Evolutionary conservation across 2,329 filamentous ascomycete species (phyloP), one percentile per base, ranked within the genome.

Genomic region (Alternaria hordeiaustralica): DNA sequence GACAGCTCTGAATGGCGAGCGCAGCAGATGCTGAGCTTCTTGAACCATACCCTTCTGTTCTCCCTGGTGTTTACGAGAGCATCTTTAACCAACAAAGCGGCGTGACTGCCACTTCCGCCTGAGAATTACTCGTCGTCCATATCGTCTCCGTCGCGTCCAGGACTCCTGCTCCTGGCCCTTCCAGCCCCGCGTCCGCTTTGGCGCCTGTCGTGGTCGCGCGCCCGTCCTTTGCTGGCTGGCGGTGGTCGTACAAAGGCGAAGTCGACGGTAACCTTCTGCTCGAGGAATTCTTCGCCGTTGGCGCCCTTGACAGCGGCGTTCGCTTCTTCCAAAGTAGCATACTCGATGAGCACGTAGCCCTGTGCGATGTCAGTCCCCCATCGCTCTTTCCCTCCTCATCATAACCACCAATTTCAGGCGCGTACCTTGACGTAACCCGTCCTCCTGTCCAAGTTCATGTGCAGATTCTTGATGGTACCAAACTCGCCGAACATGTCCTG

Each of bases 341-440:
- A 96, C 79, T 96, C 93, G 79, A 96, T 94, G 71, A 96, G 82
- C 28, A 91, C 92, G 81, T 96, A 96, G 69, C 92, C 92, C 92
- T 95, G 68, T 43, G 21, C 4, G 15, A 28, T 13, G 51, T 74
- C 30, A 70, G 63, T 50, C 33, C 20, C 18, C n/a, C 18, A 15
- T 7, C 6, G 46, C 23, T 9, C 36, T 25, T 6, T 36, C 47
- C 28, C 1, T 9, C 18, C 20, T 8, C 49, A 2, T 13, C 28
- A 15, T 4, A 10, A 23, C 11, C 12, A 47, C 20, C 18, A n/a
- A 12, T 21, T 13, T 36, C 20, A 21, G 23, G 23, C 64, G n/a
- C 68, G 11, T 75, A 92, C 92, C 90, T 96, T 96, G 72, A 95
- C 92, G 75, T 95, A 96, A 77, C 92, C 92, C 65, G 91, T 95